Conservation (phyloP, 768 basidiomycete genomes). For the Russula olivacea region DNA sequence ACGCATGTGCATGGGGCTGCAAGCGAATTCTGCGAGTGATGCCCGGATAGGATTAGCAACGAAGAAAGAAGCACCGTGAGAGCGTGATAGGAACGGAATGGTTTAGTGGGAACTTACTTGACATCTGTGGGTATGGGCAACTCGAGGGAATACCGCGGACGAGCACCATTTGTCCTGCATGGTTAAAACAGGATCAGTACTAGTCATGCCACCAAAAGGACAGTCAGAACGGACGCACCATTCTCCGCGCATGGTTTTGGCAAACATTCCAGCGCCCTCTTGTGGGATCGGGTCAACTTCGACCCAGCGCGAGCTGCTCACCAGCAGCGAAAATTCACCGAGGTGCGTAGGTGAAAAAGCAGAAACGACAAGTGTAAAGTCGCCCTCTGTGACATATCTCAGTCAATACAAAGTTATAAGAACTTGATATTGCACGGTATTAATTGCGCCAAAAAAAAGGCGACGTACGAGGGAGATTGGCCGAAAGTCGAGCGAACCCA, state of each 20-base stretch:
- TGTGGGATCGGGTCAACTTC: conserved; percentile 62
- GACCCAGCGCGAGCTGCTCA: conserved; percentile 58
- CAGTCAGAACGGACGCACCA: conserved; percentile 48
- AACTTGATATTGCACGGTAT: conserved; percentile 16
- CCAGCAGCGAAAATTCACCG: conserved; percentile 57
- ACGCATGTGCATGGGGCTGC: conserved; percentile 43
- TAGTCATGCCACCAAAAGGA: neutral
- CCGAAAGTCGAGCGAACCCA: conserved; percentile 56
- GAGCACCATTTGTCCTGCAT: conserved; percentile 59
- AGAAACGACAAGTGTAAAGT: conserved; percentile 81
- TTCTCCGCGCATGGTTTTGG: conserved; percentile 54
- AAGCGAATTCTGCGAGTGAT: conserved; percentile 53
- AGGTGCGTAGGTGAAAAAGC: conserved; percentile 70
- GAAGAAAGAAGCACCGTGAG: neutral
- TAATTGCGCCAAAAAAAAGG: neutral
- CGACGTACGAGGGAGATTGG: conserved; percentile 48
- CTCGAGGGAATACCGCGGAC: conserved; percentile 63
- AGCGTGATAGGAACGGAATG: neutral
- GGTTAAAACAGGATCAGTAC: conserved; percentile 33
- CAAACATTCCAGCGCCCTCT: conserved; percentile 92
- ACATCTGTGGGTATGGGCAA: conserved; percentile 49
- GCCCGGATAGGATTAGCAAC: neutral
- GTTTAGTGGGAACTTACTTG: conserved; percentile 40
- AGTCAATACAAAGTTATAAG: neutral
- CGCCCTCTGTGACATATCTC: conserved; percentile 47